Conservation (phyloP, 805 yeast species). For the Kazachstania bromeliacearum region DNA sequence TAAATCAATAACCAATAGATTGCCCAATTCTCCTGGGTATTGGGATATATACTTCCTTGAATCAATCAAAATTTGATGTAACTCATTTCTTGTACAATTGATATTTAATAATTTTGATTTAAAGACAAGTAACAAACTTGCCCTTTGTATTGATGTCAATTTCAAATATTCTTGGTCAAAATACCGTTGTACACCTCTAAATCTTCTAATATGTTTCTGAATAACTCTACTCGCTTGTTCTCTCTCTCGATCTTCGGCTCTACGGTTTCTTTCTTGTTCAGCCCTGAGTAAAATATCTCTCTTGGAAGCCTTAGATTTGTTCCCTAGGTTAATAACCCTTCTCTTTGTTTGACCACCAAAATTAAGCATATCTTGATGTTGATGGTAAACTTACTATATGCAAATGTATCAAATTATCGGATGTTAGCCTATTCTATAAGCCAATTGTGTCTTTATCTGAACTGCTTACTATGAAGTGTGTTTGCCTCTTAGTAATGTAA, state of each 20-base stretch:
- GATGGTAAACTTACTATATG: too few species aligned
- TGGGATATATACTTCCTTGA: constrained; percentile 5
- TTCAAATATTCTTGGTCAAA: constrained; percentile 14
- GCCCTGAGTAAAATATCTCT: constrained; percentile 50
- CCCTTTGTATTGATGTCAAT: neutral
- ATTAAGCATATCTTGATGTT: constrained; percentile 36
- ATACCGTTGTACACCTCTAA: constrained; percentile 26
- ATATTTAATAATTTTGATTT: constrained; percentile 17
- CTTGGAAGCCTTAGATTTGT: constrained; percentile 30
- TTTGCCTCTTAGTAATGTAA: too few species aligned
- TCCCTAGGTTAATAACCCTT: constrained; percentile 53
- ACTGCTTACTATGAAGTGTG: too few species aligned
- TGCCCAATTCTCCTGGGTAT: neutral
- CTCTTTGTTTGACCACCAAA: constrained; percentile 59
- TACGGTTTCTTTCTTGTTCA: constrained; percentile 50
- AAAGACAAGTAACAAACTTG: constrained; percentile 22
- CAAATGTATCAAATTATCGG: too few species aligned
- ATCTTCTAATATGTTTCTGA: constrained; percentile 40
- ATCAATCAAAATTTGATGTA: constrained; percentile 4
- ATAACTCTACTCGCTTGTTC: constrained; percentile 41
- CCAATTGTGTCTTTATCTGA: too few species aligned
- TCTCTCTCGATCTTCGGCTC: constrained; percentile 47
- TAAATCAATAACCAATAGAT: neutral
- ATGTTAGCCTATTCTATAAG: too few species aligned
- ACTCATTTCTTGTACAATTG: constrained; percentile 6